phyloP scores from a whole-genome alignment of 2,329 filamentous ascomycete genomes.

The Penicillium digitatum region DNA sequence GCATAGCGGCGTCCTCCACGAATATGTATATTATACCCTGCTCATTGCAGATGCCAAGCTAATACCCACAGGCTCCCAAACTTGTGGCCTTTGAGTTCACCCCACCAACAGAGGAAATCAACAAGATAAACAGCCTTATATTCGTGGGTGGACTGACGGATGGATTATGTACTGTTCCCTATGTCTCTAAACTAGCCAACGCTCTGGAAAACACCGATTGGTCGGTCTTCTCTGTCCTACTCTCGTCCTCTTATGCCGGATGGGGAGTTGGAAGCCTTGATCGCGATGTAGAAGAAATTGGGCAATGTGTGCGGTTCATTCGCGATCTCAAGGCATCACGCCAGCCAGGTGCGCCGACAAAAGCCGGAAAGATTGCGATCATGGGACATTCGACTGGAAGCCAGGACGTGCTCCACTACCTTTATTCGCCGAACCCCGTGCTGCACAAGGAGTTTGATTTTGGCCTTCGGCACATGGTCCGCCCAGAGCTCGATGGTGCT shows the following conservation, averaged over 20 bases:
- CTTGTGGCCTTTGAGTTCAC: slow-evolving; percentile 44
- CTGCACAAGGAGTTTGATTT: slow-evolving; percentile 25
- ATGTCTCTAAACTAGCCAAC: slow-evolving; percentile 49
- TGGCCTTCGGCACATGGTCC: slow-evolving; percentile 32
- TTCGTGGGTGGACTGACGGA: slow-evolving; percentile 60
- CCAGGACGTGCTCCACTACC: slow-evolving; percentile 65
- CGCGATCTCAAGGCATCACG: slow-evolving; percentile 31
- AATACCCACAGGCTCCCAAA: slow-evolving; percentile 31
- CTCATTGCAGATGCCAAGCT: not conserved
- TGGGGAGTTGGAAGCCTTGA: slow-evolving; percentile 54
- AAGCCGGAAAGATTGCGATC: slow-evolving; percentile 55
- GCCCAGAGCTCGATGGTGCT: slow-evolving; percentile 63
- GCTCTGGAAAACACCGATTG: slow-evolving; percentile 50
- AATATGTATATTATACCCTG: slow-evolving; percentile 31
- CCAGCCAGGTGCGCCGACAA: slow-evolving; percentile 5
- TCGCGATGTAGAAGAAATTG: slow-evolving; percentile 54
- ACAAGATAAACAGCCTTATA: slow-evolving; percentile 49
- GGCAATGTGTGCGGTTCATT: slow-evolving; percentile 51
- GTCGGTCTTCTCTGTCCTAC: slow-evolving; percentile 50
- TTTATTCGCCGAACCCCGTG: slow-evolving; percentile 45
- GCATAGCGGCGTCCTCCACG: slow-evolving; percentile 33
- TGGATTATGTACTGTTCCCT: slow-evolving; percentile 53
- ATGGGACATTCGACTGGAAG: slow-evolving; percentile 69
- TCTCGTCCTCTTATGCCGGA: slow-evolving; percentile 52
- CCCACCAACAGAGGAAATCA: slow-evolving; percentile 17